Percentiles rank a stretch among this genome's conserved stretches.
These are phyloP conservation scores for Colletotrichum sp. DNA, from an alignment of 2,329 filamentous ascomycete species.

Conservation along the genomic window DNA sequence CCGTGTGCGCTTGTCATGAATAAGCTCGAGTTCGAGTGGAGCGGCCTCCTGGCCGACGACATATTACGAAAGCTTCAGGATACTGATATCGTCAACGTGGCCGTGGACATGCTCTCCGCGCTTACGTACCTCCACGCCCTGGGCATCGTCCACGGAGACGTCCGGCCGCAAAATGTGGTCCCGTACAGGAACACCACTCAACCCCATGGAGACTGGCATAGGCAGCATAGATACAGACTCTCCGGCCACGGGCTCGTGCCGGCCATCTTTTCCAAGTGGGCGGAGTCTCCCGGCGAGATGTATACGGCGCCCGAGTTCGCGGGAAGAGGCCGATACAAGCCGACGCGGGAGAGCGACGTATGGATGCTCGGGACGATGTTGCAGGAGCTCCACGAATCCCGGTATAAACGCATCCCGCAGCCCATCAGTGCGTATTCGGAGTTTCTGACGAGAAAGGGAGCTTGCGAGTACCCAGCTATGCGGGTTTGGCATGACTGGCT, in stretches of 20 bases:
- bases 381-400: background rate
- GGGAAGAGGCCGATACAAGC: background rate
- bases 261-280: background rate
- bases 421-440: background rate
- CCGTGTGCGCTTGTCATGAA: background rate
- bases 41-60: background rate
- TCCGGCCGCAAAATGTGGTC: background rate
- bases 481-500: background rate
- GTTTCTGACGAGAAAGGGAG: background rate
- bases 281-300: background rate
- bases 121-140: background rate
- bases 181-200: background rate
- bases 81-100: background rate
- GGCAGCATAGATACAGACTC: background rate
- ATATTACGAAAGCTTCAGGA: background rate
- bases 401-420: background rate
- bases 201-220: background rate
- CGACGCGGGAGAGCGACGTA: background rate
- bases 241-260: background rate
- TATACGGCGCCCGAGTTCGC: background rate
- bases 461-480: background rate
- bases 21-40: background rate
- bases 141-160: conserved; percentile 1
- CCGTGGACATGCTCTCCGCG: background rate
- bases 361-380: background rate